Conservation (phyloP, 768 basidiomycete species). For the Termitomyces sp. region DNA sequence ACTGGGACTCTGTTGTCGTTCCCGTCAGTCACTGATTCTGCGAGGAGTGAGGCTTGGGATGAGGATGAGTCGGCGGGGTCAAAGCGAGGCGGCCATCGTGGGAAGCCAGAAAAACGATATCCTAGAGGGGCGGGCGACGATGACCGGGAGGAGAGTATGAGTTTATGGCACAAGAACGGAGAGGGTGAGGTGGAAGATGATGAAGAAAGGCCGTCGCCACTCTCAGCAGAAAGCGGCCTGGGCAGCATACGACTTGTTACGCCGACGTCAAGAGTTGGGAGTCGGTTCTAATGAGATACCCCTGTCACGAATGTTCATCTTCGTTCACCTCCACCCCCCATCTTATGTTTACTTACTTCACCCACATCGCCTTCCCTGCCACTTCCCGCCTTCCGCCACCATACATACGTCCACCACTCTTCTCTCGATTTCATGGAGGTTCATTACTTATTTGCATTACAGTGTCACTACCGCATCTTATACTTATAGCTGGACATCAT, state of each 20-base stretch:
- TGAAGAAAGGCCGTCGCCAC: slow-evolving; percentile 8
- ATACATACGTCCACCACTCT: not conserved
- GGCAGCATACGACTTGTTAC: slow-evolving; percentile 20
- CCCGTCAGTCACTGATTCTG: slow-evolving; percentile 53
- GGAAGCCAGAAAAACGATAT: slow-evolving; percentile 43
- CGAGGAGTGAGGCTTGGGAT: slow-evolving; percentile 40
- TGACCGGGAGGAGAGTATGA: slow-evolving; percentile 61
- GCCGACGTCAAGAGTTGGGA: slow-evolving; percentile 4
- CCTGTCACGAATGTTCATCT: not conserved
- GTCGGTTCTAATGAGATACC: slow-evolving; percentile 15
- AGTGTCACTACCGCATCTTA: not conserved
- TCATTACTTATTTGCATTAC: slow-evolving; percentile 9
- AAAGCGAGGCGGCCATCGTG: slow-evolving; percentile 27
- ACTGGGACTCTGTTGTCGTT: slow-evolving; percentile 43
- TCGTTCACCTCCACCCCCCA: not conserved
- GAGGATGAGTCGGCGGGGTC: slow-evolving; percentile 26
- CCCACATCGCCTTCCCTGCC: not conserved
- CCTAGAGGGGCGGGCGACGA: slow-evolving; percentile 49
- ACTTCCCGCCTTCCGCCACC: not conserved
- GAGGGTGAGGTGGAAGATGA: slow-evolving; percentile 25
- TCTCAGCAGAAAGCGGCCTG: slow-evolving; percentile 7
- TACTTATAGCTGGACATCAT: slow-evolving; percentile 15
- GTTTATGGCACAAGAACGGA: slow-evolving; percentile 42
- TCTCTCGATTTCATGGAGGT: slow-evolving; percentile 8
- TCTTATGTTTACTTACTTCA: not conserved